These are phyloP conservation scores for Pythium chondricola DNA, from an alignment of 352 stramenopile species.

Conservation along the genomic window DNA sequence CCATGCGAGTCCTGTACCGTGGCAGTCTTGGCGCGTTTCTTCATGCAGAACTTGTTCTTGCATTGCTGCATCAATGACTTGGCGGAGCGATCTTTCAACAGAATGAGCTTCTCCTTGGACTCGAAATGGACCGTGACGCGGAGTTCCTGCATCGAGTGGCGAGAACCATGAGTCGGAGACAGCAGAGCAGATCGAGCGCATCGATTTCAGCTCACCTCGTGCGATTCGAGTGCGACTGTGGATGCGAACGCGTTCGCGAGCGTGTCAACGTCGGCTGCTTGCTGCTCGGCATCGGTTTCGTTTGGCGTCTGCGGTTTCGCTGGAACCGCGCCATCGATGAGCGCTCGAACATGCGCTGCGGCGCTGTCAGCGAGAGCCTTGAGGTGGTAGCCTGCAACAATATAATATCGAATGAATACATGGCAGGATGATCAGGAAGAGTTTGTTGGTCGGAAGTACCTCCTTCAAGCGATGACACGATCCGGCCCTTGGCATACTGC, in stretches of 20 bases:
- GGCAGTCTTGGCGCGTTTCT: conserved; percentile 18
- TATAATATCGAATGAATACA: background rate
- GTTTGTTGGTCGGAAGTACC: conserved; percentile 5
- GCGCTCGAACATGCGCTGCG: conserved; percentile 25
- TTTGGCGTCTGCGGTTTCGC: conserved; percentile 2
- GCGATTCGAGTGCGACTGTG: background rate
- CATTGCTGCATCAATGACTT: conserved; percentile 24
- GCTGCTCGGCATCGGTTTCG: background rate
- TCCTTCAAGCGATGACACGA: conserved; percentile 68
- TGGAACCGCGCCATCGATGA: conserved; percentile 22
- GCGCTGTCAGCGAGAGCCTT: conserved; percentile 27
- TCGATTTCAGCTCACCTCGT: too few species aligned
- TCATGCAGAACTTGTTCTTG: conserved; percentile 35
- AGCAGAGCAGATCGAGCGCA: too few species aligned
- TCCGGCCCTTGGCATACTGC: conserved; percentile 30
- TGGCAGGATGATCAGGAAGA: background rate
- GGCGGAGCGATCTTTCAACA: conserved; percentile 28
- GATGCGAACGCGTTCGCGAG: conserved; percentile 2
- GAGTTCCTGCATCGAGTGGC: conserved; percentile 18
- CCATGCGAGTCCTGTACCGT: conserved; percentile 29
- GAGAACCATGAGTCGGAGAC: background rate
- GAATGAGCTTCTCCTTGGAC: conserved; percentile 28
- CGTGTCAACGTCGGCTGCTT: too few species aligned
- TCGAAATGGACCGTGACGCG: conserved; percentile 28
- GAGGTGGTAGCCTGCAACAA: conserved; percentile 29